phyloP scores from a whole-genome alignment of 345 rosid species.

The Salix brachista region DNA sequence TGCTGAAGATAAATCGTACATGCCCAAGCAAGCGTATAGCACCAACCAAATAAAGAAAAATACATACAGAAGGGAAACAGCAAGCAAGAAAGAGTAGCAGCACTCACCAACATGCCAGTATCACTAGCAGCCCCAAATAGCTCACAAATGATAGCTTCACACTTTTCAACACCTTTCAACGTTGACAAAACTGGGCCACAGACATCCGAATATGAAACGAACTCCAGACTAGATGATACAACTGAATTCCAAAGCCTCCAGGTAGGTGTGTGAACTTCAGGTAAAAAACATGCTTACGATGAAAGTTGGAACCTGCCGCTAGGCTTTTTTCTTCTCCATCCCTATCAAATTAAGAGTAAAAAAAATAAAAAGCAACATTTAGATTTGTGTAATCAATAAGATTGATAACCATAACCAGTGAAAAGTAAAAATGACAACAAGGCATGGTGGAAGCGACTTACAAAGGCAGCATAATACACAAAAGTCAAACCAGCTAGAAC shows the following conservation, averaged over 20 bases:
- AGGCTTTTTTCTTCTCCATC: slow-evolving; percentile 85
- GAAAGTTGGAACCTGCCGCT: slow-evolving; percentile 84
- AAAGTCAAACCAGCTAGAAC: slow-evolving; percentile 82
- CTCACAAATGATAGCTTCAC: slow-evolving; percentile 15
- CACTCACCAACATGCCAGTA: slow-evolving; percentile 16
- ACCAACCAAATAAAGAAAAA: slow-evolving; percentile 30
- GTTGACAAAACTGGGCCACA: slow-evolving; percentile 9
- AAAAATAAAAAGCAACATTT: neutral
- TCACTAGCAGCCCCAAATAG: slow-evolving; percentile 13
- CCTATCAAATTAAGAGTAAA: slow-evolving; percentile 36
- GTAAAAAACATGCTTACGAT: slow-evolving; percentile 28
- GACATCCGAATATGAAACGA: slow-evolving; percentile 18
- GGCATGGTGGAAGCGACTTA: slow-evolving; percentile 34
- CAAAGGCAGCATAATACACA: slow-evolving; percentile 76
- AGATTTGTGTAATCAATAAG: neutral
- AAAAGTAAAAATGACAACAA: neutral
- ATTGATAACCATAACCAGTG: neutral
- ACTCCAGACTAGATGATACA: slow-evolving; percentile 8
- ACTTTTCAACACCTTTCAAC: slow-evolving; percentile 21
- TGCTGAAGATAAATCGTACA: slow-evolving; percentile 9
- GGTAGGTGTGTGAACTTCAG: slow-evolving; percentile 15
- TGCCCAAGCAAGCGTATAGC: slow-evolving; percentile 21
- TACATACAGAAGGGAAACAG: slow-evolving; percentile 29
- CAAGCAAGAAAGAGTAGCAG: slow-evolving; percentile 14
- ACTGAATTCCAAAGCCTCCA: slow-evolving; percentile 3